These are phyloP conservation scores for Xerocomus amazonicus DNA, from an alignment of 1,284 basidiomycete genomes.

Conservation along the genomic window DNA sequence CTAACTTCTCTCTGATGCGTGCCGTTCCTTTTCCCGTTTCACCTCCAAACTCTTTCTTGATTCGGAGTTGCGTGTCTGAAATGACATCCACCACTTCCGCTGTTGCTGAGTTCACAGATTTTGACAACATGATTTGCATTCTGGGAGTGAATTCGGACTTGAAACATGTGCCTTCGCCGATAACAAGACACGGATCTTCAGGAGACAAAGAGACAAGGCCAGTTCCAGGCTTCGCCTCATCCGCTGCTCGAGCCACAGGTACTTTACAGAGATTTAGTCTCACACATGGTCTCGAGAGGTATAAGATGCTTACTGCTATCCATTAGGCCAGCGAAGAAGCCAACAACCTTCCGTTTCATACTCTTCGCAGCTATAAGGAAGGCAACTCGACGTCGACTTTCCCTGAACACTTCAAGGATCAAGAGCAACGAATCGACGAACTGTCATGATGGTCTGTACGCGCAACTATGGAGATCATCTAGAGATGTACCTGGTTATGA, in stretches of 20 bases:
- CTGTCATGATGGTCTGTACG: slow-evolving; percentile 39
- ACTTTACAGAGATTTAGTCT: slow-evolving; percentile 48
- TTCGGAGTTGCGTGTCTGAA: slow-evolving; percentile 79
- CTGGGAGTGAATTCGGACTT: slow-evolving; percentile 72
- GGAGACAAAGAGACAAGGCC: slow-evolving; percentile 74
- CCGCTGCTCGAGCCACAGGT: slow-evolving; percentile 90
- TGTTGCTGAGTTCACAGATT: slow-evolving; percentile 71
- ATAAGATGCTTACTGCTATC: slow-evolving; percentile 73
- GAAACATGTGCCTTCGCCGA: slow-evolving; percentile 83
- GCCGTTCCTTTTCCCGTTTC: slow-evolving; percentile 75
- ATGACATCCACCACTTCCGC: slow-evolving; percentile 89
- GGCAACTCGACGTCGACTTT: slow-evolving; percentile 80
- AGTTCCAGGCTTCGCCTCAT: slow-evolving; percentile 77
- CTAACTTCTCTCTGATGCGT: slow-evolving; percentile 64
- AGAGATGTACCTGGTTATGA: slow-evolving; percentile 77
- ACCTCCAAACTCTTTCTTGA: slow-evolving; percentile 90
- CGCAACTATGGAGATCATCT: slow-evolving; percentile 2
- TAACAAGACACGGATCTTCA: slow-evolving; percentile 74
- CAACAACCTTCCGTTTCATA: slow-evolving; percentile 79
- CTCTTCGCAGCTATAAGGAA: slow-evolving; percentile 95
- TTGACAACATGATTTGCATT: slow-evolving; percentile 89
- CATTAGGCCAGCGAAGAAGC: slow-evolving; percentile 84
- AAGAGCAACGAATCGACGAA: slow-evolving; percentile 95
- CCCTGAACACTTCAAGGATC: slow-evolving; percentile 82
- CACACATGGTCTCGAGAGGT: slow-evolving; percentile 1